phyloP scores from a whole-genome alignment of 768 basidiomycete species.

The Termitomyces sp. region DNA sequence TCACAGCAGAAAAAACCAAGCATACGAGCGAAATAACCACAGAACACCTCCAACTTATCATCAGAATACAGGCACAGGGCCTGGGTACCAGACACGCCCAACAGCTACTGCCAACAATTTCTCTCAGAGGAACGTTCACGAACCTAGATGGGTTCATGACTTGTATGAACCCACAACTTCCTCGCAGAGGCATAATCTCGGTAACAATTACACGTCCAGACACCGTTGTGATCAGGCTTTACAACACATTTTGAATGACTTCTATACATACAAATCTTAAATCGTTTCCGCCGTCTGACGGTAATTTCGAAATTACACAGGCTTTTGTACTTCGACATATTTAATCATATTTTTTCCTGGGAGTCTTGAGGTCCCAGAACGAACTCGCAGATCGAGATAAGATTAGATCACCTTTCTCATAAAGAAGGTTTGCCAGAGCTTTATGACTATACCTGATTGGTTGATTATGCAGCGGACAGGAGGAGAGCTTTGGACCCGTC shows the following conservation, averaged over 20 bases:
- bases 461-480: conserved; percentile 28
- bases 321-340: not conserved
- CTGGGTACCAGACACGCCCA: not conserved
- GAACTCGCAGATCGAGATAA: conserved; percentile 1
- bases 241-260: too few species aligned
- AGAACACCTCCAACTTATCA: not conserved
- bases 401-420: conserved; percentile 9
- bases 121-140: not conserved
- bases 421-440: conserved; percentile 46
- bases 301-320: not conserved
- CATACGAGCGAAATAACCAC: not conserved
- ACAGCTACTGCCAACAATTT: not conserved
- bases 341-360: not conserved
- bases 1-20: not conserved
- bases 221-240: not conserved
- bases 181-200: not conserved
- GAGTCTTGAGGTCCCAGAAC: not conserved
- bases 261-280: not conserved
- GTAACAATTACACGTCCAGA: not conserved
- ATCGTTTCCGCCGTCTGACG: not conserved
- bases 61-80: too few species aligned
- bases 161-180: not conserved
- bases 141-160: not conserved
- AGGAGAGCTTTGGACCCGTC: conserved; percentile 91
- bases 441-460: not conserved